Evolutionary conservation across 192 early-diverging fungal genomes (phyloP).

Genomic region (Phlyctochytrium bullatum): DNA sequence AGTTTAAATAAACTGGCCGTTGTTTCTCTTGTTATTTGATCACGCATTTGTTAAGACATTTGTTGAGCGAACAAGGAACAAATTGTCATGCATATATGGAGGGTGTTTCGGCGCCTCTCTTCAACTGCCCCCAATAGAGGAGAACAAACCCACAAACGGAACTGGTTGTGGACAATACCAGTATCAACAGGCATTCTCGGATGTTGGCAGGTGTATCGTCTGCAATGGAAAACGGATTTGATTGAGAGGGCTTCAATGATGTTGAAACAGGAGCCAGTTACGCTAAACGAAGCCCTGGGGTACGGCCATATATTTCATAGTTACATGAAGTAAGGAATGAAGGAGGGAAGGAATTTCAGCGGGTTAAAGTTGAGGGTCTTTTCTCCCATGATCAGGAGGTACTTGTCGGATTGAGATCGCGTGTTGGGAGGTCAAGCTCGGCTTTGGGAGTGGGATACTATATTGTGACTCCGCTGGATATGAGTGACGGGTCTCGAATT

Average conservation of each 20-base stretch:
- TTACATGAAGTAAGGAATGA: constrained; percentile 41
- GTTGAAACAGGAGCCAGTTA: constrained; percentile 59
- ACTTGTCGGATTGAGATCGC: constrained; percentile 71
- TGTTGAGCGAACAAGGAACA: no score
- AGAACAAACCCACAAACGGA: no score
- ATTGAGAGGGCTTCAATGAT: constrained; percentile 70
- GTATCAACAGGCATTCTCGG: constrained; percentile 26
- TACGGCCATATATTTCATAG: background rate
- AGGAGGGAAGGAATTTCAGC: constrained; percentile 59
- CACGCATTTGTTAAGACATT: no score
- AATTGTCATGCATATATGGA: no score
- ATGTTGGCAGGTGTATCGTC: constrained; percentile 72
- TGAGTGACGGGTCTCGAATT: constrained; percentile 49
- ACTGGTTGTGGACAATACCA: constrained; percentile 25
- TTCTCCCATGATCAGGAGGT: constrained; percentile 76
- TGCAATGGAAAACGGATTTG: constrained; percentile 83
- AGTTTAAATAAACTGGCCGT: no score
- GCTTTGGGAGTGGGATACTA: constrained; percentile 31
- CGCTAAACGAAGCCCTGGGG: constrained; percentile 34
- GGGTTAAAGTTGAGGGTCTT: constrained; percentile 66
- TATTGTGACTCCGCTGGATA: constrained; percentile 36
- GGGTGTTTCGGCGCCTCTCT: no score
- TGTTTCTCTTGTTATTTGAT: no score
- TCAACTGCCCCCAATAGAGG: no score
- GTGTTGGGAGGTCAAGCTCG: constrained; percentile 15